phyloP scores from a whole-genome alignment of 768 basidiomycete genomes.

The Lenzites betulinus region DNA sequence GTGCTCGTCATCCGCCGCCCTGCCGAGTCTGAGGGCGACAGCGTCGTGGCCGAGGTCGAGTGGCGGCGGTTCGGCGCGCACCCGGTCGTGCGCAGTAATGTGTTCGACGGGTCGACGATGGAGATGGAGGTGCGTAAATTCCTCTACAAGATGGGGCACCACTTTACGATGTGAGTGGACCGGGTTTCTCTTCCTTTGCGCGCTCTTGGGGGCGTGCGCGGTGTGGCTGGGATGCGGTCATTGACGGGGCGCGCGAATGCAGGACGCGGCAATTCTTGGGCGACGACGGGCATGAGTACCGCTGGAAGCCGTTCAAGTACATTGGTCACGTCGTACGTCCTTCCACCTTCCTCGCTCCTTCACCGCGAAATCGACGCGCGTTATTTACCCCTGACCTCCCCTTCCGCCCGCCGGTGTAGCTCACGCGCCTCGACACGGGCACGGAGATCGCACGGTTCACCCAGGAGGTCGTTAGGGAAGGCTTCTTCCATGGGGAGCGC shows the following conservation, averaged over 20 bases:
- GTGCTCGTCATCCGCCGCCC: conserved; percentile 47
- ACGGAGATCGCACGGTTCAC: conserved; percentile 46
- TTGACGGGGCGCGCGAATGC: neutral
- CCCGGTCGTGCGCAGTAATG: conserved; percentile 44
- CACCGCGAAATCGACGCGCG: neutral
- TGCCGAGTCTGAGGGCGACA: conserved; percentile 39
- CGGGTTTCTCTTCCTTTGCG: neutral
- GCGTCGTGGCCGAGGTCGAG: conserved; percentile 51
- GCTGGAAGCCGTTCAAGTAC: conserved; percentile 46
- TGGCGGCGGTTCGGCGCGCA: conserved; percentile 45
- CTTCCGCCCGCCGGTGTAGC: conserved; percentile 29
- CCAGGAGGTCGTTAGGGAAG: conserved; percentile 39
- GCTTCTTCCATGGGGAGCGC: conserved; percentile 49
- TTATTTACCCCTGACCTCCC: neutral
- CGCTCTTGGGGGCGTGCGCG: neutral
- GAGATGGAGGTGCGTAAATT: conserved; percentile 40
- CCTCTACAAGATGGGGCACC: conserved; percentile 42
- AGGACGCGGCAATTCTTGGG: conserved; percentile 54
- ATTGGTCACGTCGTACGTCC: conserved; percentile 44
- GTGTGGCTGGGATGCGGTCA: neutral
- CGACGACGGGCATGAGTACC: conserved; percentile 50
- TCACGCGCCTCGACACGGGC: conserved; percentile 40
- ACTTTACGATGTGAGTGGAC: conserved; percentile 44
- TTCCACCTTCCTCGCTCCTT: neutral
- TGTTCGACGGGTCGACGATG: conserved; percentile 35